phyloP scores from a whole-genome alignment of 2,329 filamentous ascomycete species.

The Lachnellula suecica region DNA sequence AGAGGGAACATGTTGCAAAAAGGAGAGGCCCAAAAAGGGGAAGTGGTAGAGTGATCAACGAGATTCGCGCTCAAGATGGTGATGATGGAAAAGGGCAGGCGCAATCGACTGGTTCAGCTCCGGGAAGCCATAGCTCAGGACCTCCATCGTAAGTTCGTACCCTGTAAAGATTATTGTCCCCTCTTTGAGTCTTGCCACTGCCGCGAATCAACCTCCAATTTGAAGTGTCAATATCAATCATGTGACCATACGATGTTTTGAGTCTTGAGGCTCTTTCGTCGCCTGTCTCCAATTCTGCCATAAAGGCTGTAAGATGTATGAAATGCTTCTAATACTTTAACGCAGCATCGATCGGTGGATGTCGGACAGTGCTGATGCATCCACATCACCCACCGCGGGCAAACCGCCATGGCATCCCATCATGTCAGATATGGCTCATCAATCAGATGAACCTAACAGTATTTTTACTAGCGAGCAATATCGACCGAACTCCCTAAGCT shows the following conservation, averaged over 20 bases:
- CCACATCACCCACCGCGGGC: constrained; percentile 15
- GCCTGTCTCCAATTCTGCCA: neutral
- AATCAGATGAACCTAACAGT: constrained; percentile 38
- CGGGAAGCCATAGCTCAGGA: constrained; percentile 19
- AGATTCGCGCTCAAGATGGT: constrained; percentile 52
- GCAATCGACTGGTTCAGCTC: constrained; percentile 27
- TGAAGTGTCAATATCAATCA: neutral
- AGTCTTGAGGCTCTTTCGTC: constrained; percentile 6
- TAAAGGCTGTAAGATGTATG: neutral
- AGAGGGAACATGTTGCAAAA: constrained; percentile 62
- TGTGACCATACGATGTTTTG: neutral
- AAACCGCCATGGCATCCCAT: constrained; percentile 26
- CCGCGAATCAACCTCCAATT: no score
- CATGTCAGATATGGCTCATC: constrained; percentile 34
- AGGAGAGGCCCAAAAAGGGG: constrained; percentile 64
- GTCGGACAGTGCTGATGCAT: constrained; percentile 16
- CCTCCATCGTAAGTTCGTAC: constrained; percentile 22
- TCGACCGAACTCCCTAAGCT: constrained; percentile 47
- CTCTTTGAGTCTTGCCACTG: neutral
- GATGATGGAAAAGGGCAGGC: constrained; percentile 41
- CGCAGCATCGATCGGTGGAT: constrained; percentile 28
- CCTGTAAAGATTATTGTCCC: neutral
- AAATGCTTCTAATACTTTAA: neutral
- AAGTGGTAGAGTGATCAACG: constrained; percentile 61
- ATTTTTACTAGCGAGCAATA: constrained; percentile 39